A percentile compares a stretch with the other conserved stretches of the same genome.
Conservation (phyloP, 2,329 filamentous ascomycete species). For the Monosporascus sp. region DNA sequence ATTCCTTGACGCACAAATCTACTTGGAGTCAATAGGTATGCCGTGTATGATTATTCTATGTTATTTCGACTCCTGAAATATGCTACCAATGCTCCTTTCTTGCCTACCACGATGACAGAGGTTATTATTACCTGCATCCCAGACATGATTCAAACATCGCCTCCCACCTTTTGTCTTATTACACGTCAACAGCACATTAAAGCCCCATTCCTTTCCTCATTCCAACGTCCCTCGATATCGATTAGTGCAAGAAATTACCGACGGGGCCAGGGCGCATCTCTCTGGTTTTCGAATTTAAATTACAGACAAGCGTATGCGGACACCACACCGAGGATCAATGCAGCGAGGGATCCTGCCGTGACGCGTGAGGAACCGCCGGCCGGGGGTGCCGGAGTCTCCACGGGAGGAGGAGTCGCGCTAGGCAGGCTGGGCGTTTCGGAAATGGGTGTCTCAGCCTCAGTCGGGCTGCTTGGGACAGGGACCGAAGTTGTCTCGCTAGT, state of each 20-base stretch:
- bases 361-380: constrained; percentile 25
- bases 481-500: background rate
- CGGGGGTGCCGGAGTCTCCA: constrained; percentile 20
- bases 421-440: constrained; percentile 2
- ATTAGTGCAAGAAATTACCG: background rate
- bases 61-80: too few relatives aligned
- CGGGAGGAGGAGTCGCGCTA: constrained; percentile 12
- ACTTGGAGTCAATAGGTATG: too few relatives aligned
- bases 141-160: too few relatives aligned
- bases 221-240: background rate
- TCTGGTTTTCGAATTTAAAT: constrained; percentile 7
- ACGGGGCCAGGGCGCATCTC: background rate
- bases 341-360: constrained; percentile 26
- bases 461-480: too few relatives aligned
- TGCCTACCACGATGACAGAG: too few relatives aligned
- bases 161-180: too few relatives aligned
- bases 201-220: background rate
- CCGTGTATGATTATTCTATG: too few relatives aligned
- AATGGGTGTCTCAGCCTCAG: background rate
- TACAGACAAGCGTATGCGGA: constrained; percentile 31
- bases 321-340: constrained; percentile 27
- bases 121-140: too few relatives aligned
- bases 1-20: too few relatives aligned
- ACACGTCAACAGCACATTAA: background rate
- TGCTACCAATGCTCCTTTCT: too few relatives aligned